Conservation (phyloP, 768 basidiomycete species). For the Boletus vinaceobasis region DNA sequence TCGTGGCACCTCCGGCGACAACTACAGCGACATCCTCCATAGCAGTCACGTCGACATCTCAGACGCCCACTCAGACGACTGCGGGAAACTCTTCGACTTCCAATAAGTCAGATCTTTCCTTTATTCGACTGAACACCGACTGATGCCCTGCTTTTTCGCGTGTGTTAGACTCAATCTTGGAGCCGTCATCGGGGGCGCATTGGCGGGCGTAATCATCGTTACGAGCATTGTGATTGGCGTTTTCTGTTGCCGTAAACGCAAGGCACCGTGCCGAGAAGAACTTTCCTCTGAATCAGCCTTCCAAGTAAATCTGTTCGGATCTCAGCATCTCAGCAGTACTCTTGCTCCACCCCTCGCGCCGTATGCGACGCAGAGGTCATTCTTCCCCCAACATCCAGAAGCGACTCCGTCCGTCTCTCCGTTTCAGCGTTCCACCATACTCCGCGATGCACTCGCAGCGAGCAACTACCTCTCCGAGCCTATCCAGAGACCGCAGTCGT, state of each 20-base stretch:
- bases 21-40: background rate
- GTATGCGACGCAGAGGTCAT: background rate
- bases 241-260: conserved; percentile 9
- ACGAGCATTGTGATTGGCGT: background rate
- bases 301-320: conserved; percentile 3
- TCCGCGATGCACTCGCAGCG: conserved; percentile 8
- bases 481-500: background rate
- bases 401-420: background rate
- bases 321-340: background rate
- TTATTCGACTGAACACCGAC: background rate
- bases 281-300: background rate
- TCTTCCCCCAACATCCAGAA: background rate
- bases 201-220: conserved; percentile 10
- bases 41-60: background rate
- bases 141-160: background rate
- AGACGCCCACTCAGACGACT: background rate
- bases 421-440: conserved; percentile 10
- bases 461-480: background rate
- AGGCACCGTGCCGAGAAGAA: background rate
- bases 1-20: conserved; percentile 5
- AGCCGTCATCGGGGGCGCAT: conserved; percentile 9
- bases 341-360: background rate
- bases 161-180: conserved; percentile 12
- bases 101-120: conserved; percentile 6
- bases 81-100: background rate